A percentile compares a stretch with the other conserved stretches of the same genome.
These are phyloP conservation scores for Populus davidiana DNA, from an alignment of 345 rosid species.

Conservation along the genomic window DNA sequence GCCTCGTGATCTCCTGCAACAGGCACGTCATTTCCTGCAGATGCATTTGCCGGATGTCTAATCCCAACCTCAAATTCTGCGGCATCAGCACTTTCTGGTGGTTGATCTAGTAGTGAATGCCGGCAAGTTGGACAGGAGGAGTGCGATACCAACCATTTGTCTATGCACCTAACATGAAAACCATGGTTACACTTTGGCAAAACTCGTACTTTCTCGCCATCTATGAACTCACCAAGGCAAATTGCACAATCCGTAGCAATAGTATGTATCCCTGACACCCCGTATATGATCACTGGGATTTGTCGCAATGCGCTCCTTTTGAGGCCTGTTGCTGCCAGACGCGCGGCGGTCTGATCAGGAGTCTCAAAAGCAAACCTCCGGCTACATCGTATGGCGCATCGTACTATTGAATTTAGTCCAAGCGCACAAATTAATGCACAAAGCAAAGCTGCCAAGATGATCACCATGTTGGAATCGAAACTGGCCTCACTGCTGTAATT, in stretches of 20 bases:
- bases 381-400: conserved; percentile 25
- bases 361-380: conserved; percentile 22
- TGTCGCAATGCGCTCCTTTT: conserved; percentile 20
- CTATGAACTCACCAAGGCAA: conserved; percentile 21
- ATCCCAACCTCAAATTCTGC: not conserved
- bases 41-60: not conserved
- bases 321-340: conserved; percentile 21
- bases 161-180: conserved; percentile 27
- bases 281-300: conserved; percentile 22
- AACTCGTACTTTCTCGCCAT: conserved; percentile 26
- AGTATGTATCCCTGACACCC: conserved; percentile 1
- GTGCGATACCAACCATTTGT: conserved; percentile 23
- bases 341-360: conserved; percentile 11
- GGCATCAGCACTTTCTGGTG: conserved; percentile 6
- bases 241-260: conserved; percentile 25
- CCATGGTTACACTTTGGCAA: conserved; percentile 24
- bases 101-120: conserved; percentile 19
- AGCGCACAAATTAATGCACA: conserved; percentile 28
- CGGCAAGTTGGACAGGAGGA: conserved; percentile 31
- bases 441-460: conserved; percentile 27
- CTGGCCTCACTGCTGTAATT: conserved; percentile 40
- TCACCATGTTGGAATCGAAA: conserved; percentile 30
- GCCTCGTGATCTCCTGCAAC: conserved; percentile 4
- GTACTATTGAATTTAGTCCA: conserved; percentile 24
- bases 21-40: not conserved